A percentile compares a stretch with the other conserved stretches of the same genome.
phyloP scores from a whole-genome alignment of 2,329 filamentous ascomycete genomes.

The Lachnellula suecica region DNA sequence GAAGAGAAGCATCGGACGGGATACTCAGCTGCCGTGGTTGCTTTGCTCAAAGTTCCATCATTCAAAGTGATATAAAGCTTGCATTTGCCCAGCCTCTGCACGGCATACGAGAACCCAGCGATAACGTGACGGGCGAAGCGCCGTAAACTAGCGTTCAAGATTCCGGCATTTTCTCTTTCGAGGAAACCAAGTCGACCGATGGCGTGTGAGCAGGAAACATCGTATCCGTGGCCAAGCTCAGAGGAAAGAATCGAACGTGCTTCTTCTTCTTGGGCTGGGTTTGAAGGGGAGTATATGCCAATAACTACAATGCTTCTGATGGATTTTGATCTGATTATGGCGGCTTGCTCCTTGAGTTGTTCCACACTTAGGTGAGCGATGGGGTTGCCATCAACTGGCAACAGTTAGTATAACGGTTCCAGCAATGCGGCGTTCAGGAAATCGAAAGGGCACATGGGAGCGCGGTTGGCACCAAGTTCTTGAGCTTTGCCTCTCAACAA shows the following conservation, averaged over 20 bases:
- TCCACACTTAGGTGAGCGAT: constrained; percentile 22
- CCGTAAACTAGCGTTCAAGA: constrained; percentile 63
- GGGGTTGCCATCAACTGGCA: constrained; percentile 26
- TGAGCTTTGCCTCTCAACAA: not conserved
- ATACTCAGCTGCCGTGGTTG: constrained; percentile 50
- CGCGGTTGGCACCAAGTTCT: not conserved
- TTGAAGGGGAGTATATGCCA: constrained; percentile 58
- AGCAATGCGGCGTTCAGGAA: constrained; percentile 2
- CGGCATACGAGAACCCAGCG: constrained; percentile 51
- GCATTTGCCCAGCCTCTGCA: constrained; percentile 48
- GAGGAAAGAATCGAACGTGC: constrained; percentile 44
- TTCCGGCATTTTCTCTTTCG: constrained; percentile 64
- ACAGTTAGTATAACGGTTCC: not conserved
- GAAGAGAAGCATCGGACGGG: constrained; percentile 63
- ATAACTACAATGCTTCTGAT: constrained; percentile 51
- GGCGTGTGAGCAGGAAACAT: constrained; percentile 50
- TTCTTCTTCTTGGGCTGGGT: constrained; percentile 52
- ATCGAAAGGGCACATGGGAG: not conserved
- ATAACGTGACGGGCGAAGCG: constrained; percentile 57
- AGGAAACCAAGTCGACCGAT: constrained; percentile 49
- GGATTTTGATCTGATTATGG: constrained; percentile 28
- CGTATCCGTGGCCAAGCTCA: constrained; percentile 39
- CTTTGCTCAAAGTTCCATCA: constrained; percentile 59
- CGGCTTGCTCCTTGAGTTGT: constrained; percentile 30
- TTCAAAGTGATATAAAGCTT: constrained; percentile 58